A percentile compares a stretch with the other conserved stretches of the same genome.
phyloP scores from a whole-genome alignment of 306 rosid genomes.

The Lagenaria siceraria region DNA sequence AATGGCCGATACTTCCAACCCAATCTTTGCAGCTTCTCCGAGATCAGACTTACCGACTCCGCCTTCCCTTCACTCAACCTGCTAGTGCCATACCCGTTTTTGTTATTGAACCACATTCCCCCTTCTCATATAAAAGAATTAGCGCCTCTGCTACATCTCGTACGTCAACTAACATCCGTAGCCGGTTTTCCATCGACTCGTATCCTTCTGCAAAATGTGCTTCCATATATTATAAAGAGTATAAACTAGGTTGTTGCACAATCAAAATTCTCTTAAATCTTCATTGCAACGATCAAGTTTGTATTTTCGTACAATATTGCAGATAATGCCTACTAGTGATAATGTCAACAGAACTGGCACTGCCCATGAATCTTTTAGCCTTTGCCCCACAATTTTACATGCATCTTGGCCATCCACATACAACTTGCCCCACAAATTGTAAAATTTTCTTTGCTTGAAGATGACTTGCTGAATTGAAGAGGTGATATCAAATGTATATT shows the following conservation, averaged over 20 bases:
- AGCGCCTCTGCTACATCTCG: constrained; percentile 57
- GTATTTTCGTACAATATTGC: not conserved
- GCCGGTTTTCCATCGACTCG: constrained; percentile 43
- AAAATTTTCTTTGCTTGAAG: not conserved
- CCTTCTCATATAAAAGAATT: constrained; percentile 52
- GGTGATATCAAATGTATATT: not conserved
- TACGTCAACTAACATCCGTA: constrained; percentile 33
- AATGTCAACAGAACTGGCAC: not conserved
- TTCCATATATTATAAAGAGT: not conserved
- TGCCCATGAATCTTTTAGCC: not conserved
- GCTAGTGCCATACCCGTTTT: not conserved
- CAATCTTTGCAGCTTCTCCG: constrained; percentile 41
- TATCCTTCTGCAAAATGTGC: constrained; percentile 20
- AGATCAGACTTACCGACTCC: constrained; percentile 7
- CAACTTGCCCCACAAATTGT: not conserved
- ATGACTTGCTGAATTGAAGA: not conserved
- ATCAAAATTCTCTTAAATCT: not conserved
- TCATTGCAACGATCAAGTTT: not conserved
- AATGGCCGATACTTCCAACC: constrained; percentile 47
- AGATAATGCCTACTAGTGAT: not conserved
- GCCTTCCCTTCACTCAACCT: constrained; percentile 29
- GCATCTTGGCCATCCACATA: not conserved
- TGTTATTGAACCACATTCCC: not conserved
- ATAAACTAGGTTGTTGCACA: not conserved
- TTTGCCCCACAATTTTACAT: not conserved